These are phyloP conservation scores for Solanum appendiculatum DNA, from an alignment of 257 asterid species.

Conservation along the genomic window DNA sequence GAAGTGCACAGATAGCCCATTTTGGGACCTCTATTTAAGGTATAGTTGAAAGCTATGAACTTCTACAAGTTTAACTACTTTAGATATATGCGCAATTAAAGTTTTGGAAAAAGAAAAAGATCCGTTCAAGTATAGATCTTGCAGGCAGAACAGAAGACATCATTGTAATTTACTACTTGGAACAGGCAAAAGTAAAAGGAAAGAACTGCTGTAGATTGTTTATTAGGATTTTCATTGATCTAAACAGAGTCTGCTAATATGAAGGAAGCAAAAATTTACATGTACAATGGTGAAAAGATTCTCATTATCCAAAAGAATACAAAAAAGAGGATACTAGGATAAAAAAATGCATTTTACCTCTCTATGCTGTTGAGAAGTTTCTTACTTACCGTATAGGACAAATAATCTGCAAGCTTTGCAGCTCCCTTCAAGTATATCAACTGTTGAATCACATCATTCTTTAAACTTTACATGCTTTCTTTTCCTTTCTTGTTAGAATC, in stretches of 20 bases:
- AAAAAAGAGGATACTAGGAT: background rate
- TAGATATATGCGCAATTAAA: background rate
- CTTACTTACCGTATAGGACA: background rate
- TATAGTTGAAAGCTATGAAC: background rate
- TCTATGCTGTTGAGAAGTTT: background rate
- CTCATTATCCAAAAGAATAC: constrained; percentile 4
- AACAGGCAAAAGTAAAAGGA: background rate
- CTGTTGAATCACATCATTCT: background rate
- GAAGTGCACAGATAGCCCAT: background rate
- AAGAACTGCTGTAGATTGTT: background rate
- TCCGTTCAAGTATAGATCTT: background rate
- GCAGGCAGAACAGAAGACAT: background rate
- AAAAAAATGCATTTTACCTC: constrained; percentile 2
- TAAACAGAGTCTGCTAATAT: background rate
- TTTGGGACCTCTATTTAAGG: background rate
- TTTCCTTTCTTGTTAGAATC: constrained; percentile 34
- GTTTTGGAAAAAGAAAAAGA: background rate
- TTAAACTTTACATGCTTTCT: constrained; percentile 23
- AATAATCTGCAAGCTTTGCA: constrained; percentile 9
- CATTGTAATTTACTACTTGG: background rate
- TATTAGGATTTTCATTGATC: background rate
- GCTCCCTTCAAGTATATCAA: constrained; percentile 9
- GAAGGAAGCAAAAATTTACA: background rate
- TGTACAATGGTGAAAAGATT: constrained; percentile 6
- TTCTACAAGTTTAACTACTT: background rate